Conservation (phyloP, 805 yeast species). For the Hagleromyces aurorensis region DNA sequence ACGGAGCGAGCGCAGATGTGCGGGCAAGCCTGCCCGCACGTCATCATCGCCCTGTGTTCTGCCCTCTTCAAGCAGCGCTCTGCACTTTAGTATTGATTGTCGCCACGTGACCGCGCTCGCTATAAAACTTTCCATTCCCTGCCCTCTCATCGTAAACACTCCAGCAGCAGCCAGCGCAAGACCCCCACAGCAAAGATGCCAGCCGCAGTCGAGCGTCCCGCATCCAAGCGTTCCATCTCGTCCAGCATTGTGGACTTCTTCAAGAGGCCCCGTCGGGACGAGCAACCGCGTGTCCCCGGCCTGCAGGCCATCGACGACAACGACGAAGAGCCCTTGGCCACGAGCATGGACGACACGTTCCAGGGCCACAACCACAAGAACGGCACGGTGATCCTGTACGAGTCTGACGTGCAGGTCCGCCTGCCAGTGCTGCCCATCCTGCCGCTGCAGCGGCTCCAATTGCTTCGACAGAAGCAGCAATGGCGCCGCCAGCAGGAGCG, state of each 20-base stretch:
- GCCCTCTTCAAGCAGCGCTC: no score
- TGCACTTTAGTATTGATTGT: no score
- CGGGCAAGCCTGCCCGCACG: no score
- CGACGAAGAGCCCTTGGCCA: not conserved
- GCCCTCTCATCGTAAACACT: no score
- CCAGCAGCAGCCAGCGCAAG: no score
- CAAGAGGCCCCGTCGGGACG: slow-evolving; percentile 7
- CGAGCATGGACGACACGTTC: slow-evolving; percentile 1
- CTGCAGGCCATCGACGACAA: not conserved
- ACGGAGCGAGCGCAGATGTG: no score
- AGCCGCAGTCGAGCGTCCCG: slow-evolving; percentile 4
- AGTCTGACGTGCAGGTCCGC: slow-evolving; percentile 12
- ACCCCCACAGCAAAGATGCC: slow-evolving; percentile 3
- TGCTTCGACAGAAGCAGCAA: slow-evolving; percentile 24
- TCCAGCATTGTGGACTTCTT: slow-evolving; percentile 22
- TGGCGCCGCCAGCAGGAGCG: slow-evolving; percentile 10
- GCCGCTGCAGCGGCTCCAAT: slow-evolving; percentile 25
- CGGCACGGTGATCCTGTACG: slow-evolving; percentile 11
- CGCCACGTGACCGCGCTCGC: no score
- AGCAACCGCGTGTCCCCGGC: not conserved
- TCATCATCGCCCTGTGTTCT: no score
- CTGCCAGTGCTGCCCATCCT: slow-evolving; percentile 28
- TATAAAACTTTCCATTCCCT: no score
- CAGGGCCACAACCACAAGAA: not conserved
- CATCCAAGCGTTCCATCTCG: slow-evolving; percentile 24